A percentile compares a stretch with the other conserved stretches of the same genome.
These are phyloP conservation scores for Terfezia claveryi DNA, from an alignment of 495 filamentous ascomycete species.

Conservation along the genomic window DNA sequence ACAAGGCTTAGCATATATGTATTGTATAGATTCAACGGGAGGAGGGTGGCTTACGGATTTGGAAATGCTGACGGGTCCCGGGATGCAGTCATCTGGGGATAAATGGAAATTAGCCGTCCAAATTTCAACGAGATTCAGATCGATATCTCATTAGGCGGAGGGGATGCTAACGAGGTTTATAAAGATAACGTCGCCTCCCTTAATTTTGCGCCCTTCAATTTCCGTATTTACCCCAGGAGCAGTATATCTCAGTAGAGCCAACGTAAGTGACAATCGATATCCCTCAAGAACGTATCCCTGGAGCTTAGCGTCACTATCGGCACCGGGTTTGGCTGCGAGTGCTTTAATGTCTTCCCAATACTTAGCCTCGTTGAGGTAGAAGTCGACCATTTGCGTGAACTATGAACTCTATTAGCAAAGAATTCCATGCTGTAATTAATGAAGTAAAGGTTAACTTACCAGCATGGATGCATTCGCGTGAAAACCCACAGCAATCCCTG, in stretches of 20 bases:
- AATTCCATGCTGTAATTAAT: too few species aligned
- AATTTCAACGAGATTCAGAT: neutral
- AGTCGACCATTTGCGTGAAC: constrained; percentile 12
- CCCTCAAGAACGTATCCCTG: constrained; percentile 11
- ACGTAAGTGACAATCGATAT: constrained; percentile 10
- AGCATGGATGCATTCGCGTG: constrained; percentile 4
- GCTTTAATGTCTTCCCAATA: constrained; percentile 10
- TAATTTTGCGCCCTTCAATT: neutral
- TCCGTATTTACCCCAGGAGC: constrained; percentile 1
- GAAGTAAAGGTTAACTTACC: constrained; percentile 1
- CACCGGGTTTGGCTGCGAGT: neutral
- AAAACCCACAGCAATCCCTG: constrained; percentile 7
- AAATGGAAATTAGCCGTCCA: neutral
- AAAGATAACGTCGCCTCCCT: constrained; percentile 9
- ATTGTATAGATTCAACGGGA: too few species aligned
- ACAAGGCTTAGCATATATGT: neutral
- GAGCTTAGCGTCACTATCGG: constrained; percentile 4
- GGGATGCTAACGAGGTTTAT: constrained; percentile 3
- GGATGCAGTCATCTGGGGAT: neutral
- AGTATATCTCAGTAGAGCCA: constrained; percentile 7
- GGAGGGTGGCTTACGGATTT: neutral
- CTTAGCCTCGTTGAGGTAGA: constrained; percentile 6
- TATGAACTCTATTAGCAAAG: neutral
- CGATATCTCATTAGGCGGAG: constrained; percentile 31
- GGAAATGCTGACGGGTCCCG: constrained; percentile 8